Base-by-base conservation (phyloP, 169 alveolate species). In the Cryptosporidium sp. region DNA sequence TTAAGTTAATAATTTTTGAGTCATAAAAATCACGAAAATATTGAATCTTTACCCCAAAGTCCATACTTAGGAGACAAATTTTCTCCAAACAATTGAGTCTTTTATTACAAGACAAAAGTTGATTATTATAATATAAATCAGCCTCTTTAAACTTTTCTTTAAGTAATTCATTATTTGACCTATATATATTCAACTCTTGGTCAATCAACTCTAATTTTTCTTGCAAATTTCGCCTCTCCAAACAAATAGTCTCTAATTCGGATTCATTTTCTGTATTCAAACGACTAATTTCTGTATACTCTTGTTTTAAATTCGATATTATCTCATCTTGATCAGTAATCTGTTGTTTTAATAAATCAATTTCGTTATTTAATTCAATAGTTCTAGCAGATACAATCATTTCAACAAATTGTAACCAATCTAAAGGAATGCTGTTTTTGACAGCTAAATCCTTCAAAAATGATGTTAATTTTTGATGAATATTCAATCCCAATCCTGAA, bases 391-490 rank as follows among this genome's bases (percentile, higher is more conserved):
- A 31, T 29, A 73, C 70, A 5, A 73, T 12, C 26, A 73, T 53
- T 26, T 73, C 86, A 18, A 73, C 31, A 37, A 73, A 73, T 10
- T 73, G 86, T 52, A 73, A 26, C 86, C 86, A 73, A 39, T 73
- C 86, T n/a, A 73, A 51, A 18, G 86, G 86, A 33, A 73, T 56
- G 7, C 31, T 56, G 8, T 73, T 73, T 60, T 44, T 53, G 6
- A 73, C 12, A 18, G 71, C 86, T 44, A 73, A 18, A 29, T 73
- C 86, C 53, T 73, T 73, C 33, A 73, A 35, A 39, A 73, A 73
- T 16, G 33, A n/a, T 18, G 42, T 18, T 23, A 73, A 16, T 35
- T 73, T 52, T 8, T 53, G 53, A 31, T 73, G 16, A n/a, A 73
- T 18, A 52, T 33, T 73, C 18, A 26, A 9, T 7, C 70, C 44